Evolutionary conservation across 1,284 basidiomycete genomes (phyloP), one percentile per base, ranked within the genome.

Genomic region (Thelephora terrestris): DNA sequence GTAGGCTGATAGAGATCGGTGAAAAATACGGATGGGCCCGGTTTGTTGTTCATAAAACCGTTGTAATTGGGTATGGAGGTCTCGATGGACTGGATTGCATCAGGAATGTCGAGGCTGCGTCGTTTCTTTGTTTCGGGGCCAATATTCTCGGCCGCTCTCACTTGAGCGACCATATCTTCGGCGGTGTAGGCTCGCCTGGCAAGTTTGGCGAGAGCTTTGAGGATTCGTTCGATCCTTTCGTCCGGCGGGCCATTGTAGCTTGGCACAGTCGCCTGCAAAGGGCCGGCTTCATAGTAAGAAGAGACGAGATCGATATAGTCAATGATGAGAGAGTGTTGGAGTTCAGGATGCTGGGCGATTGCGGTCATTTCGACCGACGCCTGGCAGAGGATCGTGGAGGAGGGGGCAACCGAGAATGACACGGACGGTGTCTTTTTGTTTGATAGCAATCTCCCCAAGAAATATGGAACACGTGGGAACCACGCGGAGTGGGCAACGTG

Each of bases 201-300:
- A 53, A 85, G 67, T 14, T 67, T 69, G 25, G 67, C 64, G 51
- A 85, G 66, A 25, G 75, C 76, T 48, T 75, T 72, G 29, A 79
- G 62, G 55, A 85, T 80, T 53, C 69, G 66, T 42, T 82, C 76
- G 9, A 76, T 82, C 59, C 79, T 76, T 78, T 76, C 81, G 63
- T 80, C 76, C 44, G 68, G 55, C 1, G 77, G 77, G 2, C 81
- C 81, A 62, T 78, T 71, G 62, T 81, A 85, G 50, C 70, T 70
- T 43, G 80, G 81, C 52, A 74, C 63, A 36, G 81, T 78, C 5
- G 73, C 68, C 12, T 73, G 49, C 48, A 60, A 49, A 35, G 65
- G 58, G 18, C 66, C 66, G 39, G 65, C 62, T 52, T 70, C 67
- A 53, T 68, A 69, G 51, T 69, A 57, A 25, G 67, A 42, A 14